A percentile compares a stretch with the other conserved stretches of the same genome.
phyloP scores from a whole-genome alignment of 2,329 filamentous ascomycete species.

The Triangularia setosa region DNA sequence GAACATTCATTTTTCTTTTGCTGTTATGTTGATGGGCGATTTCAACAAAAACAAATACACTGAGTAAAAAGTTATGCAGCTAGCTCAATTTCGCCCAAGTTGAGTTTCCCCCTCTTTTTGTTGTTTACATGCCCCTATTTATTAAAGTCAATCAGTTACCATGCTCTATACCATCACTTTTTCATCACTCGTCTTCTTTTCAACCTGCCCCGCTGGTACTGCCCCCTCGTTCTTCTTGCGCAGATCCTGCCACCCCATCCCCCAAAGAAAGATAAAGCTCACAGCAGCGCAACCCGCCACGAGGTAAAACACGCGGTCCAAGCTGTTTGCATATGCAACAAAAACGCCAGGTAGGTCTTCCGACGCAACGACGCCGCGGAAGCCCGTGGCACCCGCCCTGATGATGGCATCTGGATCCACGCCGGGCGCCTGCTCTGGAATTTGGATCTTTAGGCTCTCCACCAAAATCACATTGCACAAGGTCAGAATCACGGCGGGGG shows the following conservation, averaged over 20 bases:
- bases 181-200: no score
- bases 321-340: conserved; percentile 33
- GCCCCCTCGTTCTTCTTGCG: not conserved
- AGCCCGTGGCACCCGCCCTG: conserved; percentile 33
- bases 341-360: conserved; percentile 32
- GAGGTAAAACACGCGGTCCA: conserved; percentile 39
- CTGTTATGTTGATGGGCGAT: no score
- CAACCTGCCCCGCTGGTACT: no score
- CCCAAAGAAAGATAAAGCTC: not conserved
- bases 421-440: conserved; percentile 27
- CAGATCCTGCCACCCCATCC: conserved; percentile 4
- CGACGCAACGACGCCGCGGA: conserved; percentile 30
- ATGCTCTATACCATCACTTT: no score
- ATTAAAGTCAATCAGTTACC: no score
- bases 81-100: no score
- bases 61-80: no score
- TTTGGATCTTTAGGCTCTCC: conserved; percentile 23
- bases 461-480: conserved; percentile 25
- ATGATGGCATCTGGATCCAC: conserved; percentile 29
- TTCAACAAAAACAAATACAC: no score
- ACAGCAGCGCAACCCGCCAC: not conserved
- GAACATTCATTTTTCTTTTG: no score
- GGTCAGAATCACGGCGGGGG: conserved; percentile 21
- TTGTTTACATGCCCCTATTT: no score
- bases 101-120: no score